Evolutionary conservation across 805 yeast genomes (phyloP), one percentile per base, ranked within the genome.

Genomic region (Lipomyces japonicus): DNA sequence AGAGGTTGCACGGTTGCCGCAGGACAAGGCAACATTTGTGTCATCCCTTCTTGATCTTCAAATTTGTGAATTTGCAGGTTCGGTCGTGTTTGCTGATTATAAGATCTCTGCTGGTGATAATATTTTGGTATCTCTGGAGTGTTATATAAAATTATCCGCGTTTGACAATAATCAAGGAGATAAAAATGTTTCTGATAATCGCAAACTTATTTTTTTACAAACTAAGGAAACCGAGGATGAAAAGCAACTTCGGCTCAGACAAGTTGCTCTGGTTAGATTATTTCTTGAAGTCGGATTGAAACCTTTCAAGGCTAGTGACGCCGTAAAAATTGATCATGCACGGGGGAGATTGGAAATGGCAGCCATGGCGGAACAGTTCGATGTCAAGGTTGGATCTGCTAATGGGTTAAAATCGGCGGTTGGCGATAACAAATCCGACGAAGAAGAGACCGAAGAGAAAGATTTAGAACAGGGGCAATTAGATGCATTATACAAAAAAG

Each of bases 1-100:
- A 51, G 95, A 86, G 63, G 71, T 90, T 26, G 97, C 93, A 0
- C 75, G 95, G 57, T 63, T 86, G 1, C 82, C 86, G 0, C 89
- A 83, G 55, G 84, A 79, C 43, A 71, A 79, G 26, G 88, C 95
- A 0, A 67, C 75, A 3, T 75, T 82, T 9, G 63, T 90, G 7
- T 76, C 82, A 2, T 88, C 95, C 0, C 70, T 89, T 28, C 48
- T 86, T 2, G 85, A 79, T 46, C 65, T 76, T 7, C 71, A 73
- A 5, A 71, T 80, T 2, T 76, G 84, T 35, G 62, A 63, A 1
- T 81, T 86, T 58, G 76, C 76, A 35, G 79, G 79, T 1, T 73
- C 78, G 0, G 72, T 86, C 31, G 73, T 84, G 5, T 78, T 75
- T 61, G 78, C 82, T 37, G 84, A 81, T 18, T 69, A 71, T 9